A percentile compares a stretch with the other conserved stretches of the same genome.
phyloP scores from a whole-genome alignment of 1,284 basidiomycete genomes.

The Termitomyces sp. region DNA sequence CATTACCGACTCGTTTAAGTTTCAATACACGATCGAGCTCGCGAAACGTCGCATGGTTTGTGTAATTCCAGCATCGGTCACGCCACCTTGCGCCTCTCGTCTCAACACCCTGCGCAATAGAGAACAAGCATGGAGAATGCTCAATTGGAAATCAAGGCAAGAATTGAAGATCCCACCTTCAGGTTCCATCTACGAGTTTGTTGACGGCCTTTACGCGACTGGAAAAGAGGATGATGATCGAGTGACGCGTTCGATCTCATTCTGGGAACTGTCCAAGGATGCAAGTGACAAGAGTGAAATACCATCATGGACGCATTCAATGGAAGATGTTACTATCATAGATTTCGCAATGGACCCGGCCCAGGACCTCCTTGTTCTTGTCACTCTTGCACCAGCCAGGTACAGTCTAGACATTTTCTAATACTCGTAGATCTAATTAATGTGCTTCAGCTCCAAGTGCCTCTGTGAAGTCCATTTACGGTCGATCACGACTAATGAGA shows the following conservation, averaged over 20 bases:
- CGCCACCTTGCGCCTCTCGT: constrained; percentile 32
- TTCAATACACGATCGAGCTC: constrained; percentile 46
- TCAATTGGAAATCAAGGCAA: constrained; percentile 34
- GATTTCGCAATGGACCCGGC: constrained; percentile 53
- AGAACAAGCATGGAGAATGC: constrained; percentile 40
- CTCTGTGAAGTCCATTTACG: constrained; percentile 45
- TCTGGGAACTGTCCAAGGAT: constrained; percentile 35
- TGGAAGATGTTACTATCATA: constrained; percentile 36
- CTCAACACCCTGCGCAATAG: constrained; percentile 36
- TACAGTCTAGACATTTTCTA: constrained; percentile 23
- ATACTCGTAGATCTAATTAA: not conserved
- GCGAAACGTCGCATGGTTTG: constrained; percentile 38
- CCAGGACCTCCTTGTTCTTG: constrained; percentile 46
- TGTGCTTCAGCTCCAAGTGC: constrained; percentile 30
- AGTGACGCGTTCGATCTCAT: constrained; percentile 39
- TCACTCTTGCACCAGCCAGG: constrained; percentile 38
- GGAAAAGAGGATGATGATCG: constrained; percentile 38
- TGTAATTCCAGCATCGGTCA: constrained; percentile 24
- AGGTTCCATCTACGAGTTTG: constrained; percentile 48
- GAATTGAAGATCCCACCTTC: constrained; percentile 37
- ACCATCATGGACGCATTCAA: constrained; percentile 37
- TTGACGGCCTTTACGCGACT: constrained; percentile 44
- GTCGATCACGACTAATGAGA: constrained; percentile 43
- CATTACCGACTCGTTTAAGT: constrained; percentile 35
- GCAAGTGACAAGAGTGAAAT: constrained; percentile 18